A percentile compares a stretch with the other conserved stretches of the same genome.
phyloP scores from a whole-genome alignment of 1,284 basidiomycete genomes.

The Clitocybe nebularis region DNA sequence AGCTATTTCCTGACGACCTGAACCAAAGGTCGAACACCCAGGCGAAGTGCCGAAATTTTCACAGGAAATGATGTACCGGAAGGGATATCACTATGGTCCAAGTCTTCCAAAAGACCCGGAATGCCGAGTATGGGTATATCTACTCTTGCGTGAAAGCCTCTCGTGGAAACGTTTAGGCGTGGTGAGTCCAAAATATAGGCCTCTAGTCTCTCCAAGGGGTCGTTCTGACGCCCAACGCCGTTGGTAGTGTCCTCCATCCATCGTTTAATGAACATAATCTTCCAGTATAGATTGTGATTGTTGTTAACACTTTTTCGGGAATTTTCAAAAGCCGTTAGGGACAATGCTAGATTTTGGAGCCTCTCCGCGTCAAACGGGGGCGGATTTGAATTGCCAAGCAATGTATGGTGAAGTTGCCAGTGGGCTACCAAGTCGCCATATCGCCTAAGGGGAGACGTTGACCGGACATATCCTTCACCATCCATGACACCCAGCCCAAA shows the following conservation, averaged over 20 bases:
- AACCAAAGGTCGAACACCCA: constrained; percentile 20
- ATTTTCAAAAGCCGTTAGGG: constrained; percentile 28
- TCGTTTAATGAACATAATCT: constrained; percentile 29
- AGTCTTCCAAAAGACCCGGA: constrained; percentile 16
- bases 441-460: constrained; percentile 86
- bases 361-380: constrained; percentile 41
- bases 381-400: constrained; percentile 42
- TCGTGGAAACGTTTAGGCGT: constrained; percentile 12
- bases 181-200: constrained; percentile 18
- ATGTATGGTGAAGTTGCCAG: constrained; percentile 89
- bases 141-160: constrained; percentile 15
- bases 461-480: constrained; percentile 77
- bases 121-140: constrained; percentile 27
- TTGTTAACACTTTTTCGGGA: constrained; percentile 19
- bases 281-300: constrained; percentile 26
- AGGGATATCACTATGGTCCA: constrained; percentile 16
- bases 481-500: constrained; percentile 67
- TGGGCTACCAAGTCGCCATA: constrained; percentile 84
- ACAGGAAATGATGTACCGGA: constrained; percentile 22
- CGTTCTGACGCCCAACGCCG: constrained; percentile 18
- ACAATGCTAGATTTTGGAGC: constrained; percentile 34
- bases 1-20: constrained; percentile 11
- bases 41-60: constrained; percentile 16
- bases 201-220: constrained; percentile 29
- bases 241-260: constrained; percentile 26